A percentile compares a stretch with the other conserved stretches of the same genome.
Evolutionary conservation across 352 stramenopile genomes (phyloP).

Genomic region (Globisporangium cylindrosporum): DNA sequence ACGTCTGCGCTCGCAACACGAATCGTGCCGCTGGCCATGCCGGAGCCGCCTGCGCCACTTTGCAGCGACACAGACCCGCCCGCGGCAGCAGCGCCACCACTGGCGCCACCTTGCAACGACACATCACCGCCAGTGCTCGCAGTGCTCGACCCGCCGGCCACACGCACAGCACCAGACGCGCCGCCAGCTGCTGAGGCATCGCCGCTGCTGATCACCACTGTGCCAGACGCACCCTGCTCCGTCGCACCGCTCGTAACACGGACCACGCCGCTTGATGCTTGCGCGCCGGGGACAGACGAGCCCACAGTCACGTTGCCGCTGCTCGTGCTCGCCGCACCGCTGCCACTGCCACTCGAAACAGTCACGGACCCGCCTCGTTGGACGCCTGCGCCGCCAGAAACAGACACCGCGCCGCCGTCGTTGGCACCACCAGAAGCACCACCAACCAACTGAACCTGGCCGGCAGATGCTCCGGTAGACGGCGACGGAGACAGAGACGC

Average conservation of each 20-base stretch:
- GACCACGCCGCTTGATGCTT: background rate
- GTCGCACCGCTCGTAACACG: background rate
- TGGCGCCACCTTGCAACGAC: too few relatives aligned
- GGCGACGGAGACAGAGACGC: constrained; percentile 4
- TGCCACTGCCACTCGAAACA: background rate
- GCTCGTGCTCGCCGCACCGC: constrained; percentile 9
- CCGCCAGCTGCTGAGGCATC: background rate
- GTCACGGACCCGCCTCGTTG: background rate
- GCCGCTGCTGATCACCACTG: background rate
- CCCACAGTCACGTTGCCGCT: background rate
- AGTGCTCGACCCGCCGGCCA: background rate
- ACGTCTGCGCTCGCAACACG: background rate
- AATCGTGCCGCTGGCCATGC: background rate
- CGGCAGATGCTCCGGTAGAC: background rate
- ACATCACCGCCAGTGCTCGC: background rate
- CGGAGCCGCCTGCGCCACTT: background rate
- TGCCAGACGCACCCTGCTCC: background rate
- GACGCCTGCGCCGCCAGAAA: background rate
- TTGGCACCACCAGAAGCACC: background rate
- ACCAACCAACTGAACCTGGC: background rate
- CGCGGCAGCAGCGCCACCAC: too few relatives aligned
- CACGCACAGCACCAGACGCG: background rate
- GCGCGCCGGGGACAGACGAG: background rate
- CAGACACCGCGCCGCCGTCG: background rate
- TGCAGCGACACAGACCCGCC: background rate